Percentiles rank a stretch among this genome's conserved stretches.
phyloP scores from a whole-genome alignment of 108 stramenopile species.

The Aurantiochytrium sp. region DNA sequence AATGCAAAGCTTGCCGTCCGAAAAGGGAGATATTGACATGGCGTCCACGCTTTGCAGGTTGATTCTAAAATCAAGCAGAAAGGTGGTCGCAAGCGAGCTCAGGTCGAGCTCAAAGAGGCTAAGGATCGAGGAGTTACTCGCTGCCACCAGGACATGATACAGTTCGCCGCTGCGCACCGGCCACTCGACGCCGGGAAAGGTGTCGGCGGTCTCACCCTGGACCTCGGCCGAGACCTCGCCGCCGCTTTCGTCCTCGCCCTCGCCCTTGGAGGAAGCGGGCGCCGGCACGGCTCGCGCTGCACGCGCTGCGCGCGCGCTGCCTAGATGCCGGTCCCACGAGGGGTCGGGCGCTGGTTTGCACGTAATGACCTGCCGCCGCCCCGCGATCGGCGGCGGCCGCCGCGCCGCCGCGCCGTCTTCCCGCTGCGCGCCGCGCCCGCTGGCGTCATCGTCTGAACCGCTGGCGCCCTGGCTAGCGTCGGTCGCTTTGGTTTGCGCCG shows the following conservation, averaged over 20 bases:
- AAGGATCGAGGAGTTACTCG: not conserved
- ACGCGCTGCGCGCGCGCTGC: too few relatives aligned
- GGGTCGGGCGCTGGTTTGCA: not conserved
- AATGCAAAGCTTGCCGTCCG: not conserved
- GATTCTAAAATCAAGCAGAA: not conserved
- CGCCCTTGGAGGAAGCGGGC: too few relatives aligned
- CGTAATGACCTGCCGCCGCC: not conserved
- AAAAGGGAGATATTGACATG: not conserved
- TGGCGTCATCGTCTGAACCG: not conserved
- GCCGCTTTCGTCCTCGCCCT: too few relatives aligned
- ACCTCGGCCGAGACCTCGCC: too few relatives aligned
- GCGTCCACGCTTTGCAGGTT: not conserved
- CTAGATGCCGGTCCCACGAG: not conserved
- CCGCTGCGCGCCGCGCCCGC: not conserved
- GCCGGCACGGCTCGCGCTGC: too few relatives aligned
- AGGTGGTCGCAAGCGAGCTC: not conserved
- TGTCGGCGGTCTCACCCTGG: not conserved
- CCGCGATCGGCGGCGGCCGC: not conserved
- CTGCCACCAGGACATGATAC: not conserved
- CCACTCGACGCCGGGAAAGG: not conserved
- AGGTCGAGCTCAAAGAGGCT: not conserved
- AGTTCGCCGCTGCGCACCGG: not conserved
- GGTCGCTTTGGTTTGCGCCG: not conserved
- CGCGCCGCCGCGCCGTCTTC: not conserved
- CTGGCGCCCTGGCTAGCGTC: not conserved